A percentile compares a stretch with the other conserved stretches of the same genome.
These are phyloP conservation scores for Sugiyamaella paludigena DNA, from an alignment of 1,139 yeast species.

Conservation along the genomic window DNA sequence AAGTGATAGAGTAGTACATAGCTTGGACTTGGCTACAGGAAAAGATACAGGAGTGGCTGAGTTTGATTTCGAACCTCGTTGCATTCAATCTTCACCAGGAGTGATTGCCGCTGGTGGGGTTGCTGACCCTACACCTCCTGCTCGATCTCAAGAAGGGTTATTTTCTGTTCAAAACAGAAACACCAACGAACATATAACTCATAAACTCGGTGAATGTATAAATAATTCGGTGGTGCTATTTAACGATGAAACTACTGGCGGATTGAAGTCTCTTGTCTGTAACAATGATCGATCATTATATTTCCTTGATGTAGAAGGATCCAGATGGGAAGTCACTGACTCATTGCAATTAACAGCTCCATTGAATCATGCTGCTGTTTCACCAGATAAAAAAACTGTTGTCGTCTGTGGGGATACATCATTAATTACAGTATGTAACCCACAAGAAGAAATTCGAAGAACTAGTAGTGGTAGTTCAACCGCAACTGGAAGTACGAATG, in stretches of 20 bases:
- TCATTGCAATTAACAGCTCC: conserved; percentile 50
- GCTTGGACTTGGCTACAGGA: conserved; percentile 44
- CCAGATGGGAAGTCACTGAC: conserved; percentile 43
- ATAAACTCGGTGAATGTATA: conserved; percentile 72
- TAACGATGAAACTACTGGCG: conserved; percentile 38
- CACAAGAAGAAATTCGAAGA: conserved; percentile 30
- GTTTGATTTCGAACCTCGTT: conserved; percentile 63
- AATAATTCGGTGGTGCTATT: conserved; percentile 75
- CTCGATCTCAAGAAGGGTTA: conserved; percentile 46
- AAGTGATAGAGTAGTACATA: conserved; percentile 46
- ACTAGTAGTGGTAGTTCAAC: too few species aligned
- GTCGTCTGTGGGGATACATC: conserved; percentile 61
- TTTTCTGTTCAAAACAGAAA: conserved; percentile 56
- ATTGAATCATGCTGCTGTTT: conserved; percentile 57
- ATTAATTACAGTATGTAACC: conserved; percentile 50
- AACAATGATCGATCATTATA: conserved; percentile 78
- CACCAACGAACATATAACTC: conserved; percentile 48
- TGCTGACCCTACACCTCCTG: conserved; percentile 30
- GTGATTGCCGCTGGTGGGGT: conserved; percentile 71
- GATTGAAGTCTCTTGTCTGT: conserved; percentile 61
- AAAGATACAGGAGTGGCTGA: conserved; percentile 43
- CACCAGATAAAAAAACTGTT: conserved; percentile 55
- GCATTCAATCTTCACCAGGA: conserved; percentile 61
- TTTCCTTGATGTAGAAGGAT: conserved; percentile 54
- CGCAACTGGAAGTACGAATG: not conserved